Conservation (phyloP, 805 yeast species). For the Schizosaccharomyces japonicus region DNA sequence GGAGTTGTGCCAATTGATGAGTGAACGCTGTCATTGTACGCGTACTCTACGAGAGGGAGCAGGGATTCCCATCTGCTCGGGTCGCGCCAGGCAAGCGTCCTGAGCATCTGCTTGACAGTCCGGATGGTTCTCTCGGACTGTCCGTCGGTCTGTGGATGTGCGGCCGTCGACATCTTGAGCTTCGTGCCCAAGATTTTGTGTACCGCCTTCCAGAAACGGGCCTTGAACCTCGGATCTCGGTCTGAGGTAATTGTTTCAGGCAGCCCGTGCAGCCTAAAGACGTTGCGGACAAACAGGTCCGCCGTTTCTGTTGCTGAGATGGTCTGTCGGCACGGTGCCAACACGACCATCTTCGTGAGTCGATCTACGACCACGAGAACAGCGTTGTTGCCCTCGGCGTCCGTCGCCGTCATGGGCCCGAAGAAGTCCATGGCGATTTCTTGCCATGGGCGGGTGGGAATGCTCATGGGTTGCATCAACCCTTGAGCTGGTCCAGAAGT, state of each 20-base stretch:
- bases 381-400: slow-evolving; percentile 6
- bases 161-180: neutral
- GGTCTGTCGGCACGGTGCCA: slow-evolving; percentile 6
- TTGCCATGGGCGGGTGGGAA: too few relatives aligned
- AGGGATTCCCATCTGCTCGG: neutral
- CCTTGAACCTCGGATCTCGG: neutral
- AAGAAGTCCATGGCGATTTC: slow-evolving; percentile 12
- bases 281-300: neutral
- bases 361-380: slow-evolving; percentile 11
- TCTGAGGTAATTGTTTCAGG: neutral
- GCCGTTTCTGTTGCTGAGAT: neutral
- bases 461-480: too few relatives aligned
- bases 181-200: neutral
- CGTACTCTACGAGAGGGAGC: neutral
- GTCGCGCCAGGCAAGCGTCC: neutral
- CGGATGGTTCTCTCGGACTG: neutral
- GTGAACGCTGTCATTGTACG: neutral
- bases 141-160: neutral
- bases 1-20: neutral
- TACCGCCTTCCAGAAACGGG: neutral
- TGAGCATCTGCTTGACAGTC: neutral
- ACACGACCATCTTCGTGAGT: slow-evolving; percentile 11
- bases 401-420: slow-evolving; percentile 8
- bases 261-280: neutral
- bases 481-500: too few relatives aligned